These are phyloP conservation scores for Zygosaccharomyces kombuchaensis DNA, from an alignment of 805 yeast species.

Conservation along the genomic window DNA sequence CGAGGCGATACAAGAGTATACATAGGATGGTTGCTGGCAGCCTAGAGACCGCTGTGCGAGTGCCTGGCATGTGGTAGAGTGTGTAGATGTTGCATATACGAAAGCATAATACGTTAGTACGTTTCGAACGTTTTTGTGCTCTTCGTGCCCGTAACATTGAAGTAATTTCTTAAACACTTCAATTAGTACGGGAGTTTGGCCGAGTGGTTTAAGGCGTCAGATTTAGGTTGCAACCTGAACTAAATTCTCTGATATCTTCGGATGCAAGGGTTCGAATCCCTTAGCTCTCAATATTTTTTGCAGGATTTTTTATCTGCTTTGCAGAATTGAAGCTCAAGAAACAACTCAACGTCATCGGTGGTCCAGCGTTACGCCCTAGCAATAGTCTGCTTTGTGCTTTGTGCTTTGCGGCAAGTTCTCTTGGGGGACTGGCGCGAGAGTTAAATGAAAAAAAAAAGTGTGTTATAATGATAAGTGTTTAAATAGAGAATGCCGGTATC, in stretches of 20 bases:
- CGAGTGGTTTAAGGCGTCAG: slow-evolving; percentile 36
- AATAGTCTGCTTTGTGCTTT: no score
- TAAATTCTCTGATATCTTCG: slow-evolving; percentile 31
- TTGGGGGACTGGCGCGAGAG: no score
- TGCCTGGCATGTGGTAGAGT: slow-evolving; percentile 13
- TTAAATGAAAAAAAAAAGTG: no score
- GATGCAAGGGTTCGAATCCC: slow-evolving; percentile 36
- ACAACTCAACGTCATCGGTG: no score
- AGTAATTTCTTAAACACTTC: no score
- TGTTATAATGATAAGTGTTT: no score
- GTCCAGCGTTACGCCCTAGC: no score
- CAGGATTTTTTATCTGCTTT: no score
- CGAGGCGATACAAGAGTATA: slow-evolving; percentile 27
- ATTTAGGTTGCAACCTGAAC: slow-evolving; percentile 23
- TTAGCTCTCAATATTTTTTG: slow-evolving; percentile 27
- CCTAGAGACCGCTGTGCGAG: slow-evolving; percentile 12
- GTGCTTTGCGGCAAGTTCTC: no score
- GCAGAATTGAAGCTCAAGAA: no score
- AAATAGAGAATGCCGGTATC: no score
- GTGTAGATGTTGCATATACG: neutral
- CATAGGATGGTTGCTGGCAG: slow-evolving; percentile 19
- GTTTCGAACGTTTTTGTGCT: no score
- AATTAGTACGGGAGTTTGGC: slow-evolving; percentile 26
- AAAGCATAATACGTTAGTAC: neutral
- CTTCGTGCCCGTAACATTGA: neutral